Evolutionary conservation across 1,284 basidiomycete genomes (phyloP), one percentile per base, ranked within the genome.

Genomic region (Megacollybia platyphylla): DNA sequence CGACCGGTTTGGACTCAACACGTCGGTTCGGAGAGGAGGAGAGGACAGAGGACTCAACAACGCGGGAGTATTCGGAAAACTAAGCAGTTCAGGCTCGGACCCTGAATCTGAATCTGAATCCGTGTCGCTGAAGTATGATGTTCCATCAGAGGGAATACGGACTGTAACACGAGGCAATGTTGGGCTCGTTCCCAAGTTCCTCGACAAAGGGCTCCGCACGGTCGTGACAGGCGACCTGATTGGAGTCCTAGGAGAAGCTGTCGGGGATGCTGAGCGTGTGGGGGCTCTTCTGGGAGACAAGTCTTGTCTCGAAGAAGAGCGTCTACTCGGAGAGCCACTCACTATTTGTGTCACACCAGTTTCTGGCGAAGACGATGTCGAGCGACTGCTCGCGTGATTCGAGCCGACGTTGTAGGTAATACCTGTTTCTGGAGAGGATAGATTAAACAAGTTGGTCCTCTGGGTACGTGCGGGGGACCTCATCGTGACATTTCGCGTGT

Each of bases 101-200:
- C 17, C 36, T 11, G 36, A 37, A 15, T 37, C 36, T 17, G 18
- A 29, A 10, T 7, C 39, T 37, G 11, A 10, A 34, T 20, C 28
- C 6, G n/a, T 7, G 20, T 11, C 11, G 31, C 8, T 31, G 30
- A 31, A 31, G 13, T 31, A 31, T 8, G 30, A 15, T 15, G 15
- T 15, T 15, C 41, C 31, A 6, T 48, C 30, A 11, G 47, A 35
- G 7, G 41, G 28, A 10, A 40, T 39, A 35, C 48, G 47, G 20
- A 38, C 34, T 24, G 20, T 41, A 36, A 47, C 51, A 40, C 45
- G 48, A 35, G 45, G 46, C 13, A 47, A 36, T 38, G 47, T 41
- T 3, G 54, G 53, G 15, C 50, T 44, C 11, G 51, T 41, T 5
- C 52, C 45, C 27, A 45, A 13, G n/a, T n/a, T 11, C 13, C 36